Conservation (phyloP, 345 rosid genomes). For the Salix arbutifolia region DNA sequence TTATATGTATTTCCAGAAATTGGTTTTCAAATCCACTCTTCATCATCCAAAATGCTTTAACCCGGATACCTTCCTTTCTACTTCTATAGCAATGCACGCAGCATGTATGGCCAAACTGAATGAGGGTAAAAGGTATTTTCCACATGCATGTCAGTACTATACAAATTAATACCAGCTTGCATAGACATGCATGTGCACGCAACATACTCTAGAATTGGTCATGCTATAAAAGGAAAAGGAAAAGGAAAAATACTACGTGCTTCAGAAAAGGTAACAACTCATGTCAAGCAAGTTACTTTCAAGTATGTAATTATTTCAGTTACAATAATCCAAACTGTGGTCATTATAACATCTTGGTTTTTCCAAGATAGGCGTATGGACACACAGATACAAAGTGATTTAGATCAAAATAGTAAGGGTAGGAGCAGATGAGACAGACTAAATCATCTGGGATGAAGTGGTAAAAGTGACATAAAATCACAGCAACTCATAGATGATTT, state of each 20-base stretch:
- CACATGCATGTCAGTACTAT: not conserved
- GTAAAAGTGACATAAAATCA: not conserved
- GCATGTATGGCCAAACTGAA: not conserved
- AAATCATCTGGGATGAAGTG: not conserved
- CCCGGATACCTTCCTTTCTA: not conserved
- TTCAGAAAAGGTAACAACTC: not conserved
- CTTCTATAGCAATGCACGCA: not conserved
- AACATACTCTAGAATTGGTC: not conserved
- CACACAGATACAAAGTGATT: not conserved
- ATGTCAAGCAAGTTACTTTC: not conserved
- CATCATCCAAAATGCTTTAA: not conserved
- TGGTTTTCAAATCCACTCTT: not conserved
- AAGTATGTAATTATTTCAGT: not conserved
- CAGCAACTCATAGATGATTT: not conserved
- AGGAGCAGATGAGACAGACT: not conserved
- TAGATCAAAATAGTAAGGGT: not conserved
- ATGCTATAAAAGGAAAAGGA: not conserved
- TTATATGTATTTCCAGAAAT: not conserved
- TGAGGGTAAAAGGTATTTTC: not conserved
- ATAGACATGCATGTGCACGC: not conserved
- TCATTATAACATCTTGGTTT: not conserved
- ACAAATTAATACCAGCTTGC: not conserved
- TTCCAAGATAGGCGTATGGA: not conserved
- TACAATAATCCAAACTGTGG: not conserved
- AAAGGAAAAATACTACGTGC: not conserved